These are phyloP conservation scores for Lactarius hengduanensis DNA, from an alignment of 768 basidiomycete genomes.

Conservation along the genomic window DNA sequence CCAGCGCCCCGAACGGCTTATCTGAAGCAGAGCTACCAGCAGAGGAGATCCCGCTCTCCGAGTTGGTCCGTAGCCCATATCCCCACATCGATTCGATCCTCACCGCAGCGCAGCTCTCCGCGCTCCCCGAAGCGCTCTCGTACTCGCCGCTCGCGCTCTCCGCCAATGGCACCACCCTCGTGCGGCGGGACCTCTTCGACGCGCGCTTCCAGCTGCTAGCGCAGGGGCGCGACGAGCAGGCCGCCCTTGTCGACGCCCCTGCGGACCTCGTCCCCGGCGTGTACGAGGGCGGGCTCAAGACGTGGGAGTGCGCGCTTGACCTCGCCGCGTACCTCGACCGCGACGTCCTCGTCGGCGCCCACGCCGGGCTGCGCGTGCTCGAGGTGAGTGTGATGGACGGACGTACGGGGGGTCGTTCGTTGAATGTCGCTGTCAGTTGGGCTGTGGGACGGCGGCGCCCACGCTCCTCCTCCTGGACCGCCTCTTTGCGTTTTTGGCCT, in stretches of 20 bases:
- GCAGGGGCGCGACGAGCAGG: constrained; percentile 37
- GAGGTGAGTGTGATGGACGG: constrained; percentile 53
- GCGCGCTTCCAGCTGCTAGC: constrained; percentile 92
- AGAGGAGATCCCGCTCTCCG: constrained; percentile 34
- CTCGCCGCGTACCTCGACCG: constrained; percentile 64
- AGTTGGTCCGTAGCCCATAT: constrained; percentile 34
- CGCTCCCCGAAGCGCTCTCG: constrained; percentile 71
- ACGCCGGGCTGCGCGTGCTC: constrained; percentile 54
- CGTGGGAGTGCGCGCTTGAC: constrained; percentile 96
- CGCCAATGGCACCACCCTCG: constrained; percentile 39
- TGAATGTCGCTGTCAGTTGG: constrained; percentile 52
- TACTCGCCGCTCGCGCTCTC: constrained; percentile 71
- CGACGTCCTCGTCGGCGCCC: constrained; percentile 27
- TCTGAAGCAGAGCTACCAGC: constrained; percentile 26
- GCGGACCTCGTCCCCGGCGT: constrained; percentile 90
- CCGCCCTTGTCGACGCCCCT: constrained; percentile 73
- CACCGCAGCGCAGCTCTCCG: constrained; percentile 52
- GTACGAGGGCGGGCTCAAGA: constrained; percentile 96
- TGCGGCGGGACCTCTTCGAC: constrained; percentile 89
- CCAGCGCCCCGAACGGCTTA: neutral
- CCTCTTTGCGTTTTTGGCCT: constrained; percentile 44
- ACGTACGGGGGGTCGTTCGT: neutral
- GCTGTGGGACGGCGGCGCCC: constrained; percentile 91
- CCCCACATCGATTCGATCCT: neutral
- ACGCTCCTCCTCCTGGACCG: constrained; percentile 67